Base-by-base conservation (phyloP, 345 rosid genomes). In the Passiflora organensis region DNA sequence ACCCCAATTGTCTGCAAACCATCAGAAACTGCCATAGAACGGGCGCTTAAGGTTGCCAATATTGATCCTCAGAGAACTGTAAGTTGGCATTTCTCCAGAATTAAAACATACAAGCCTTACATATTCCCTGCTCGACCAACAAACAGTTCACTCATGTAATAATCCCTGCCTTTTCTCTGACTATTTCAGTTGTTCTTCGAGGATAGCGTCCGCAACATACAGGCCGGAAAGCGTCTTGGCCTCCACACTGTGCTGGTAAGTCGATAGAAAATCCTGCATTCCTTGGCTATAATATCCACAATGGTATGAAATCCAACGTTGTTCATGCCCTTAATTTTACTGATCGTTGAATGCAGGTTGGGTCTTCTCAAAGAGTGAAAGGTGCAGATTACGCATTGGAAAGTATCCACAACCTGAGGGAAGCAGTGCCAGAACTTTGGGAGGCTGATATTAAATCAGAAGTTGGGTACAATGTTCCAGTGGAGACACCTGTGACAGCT, bases 1-100 rank as follows among this genome's bases (percentile, higher is more conserved):
- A 81, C 95, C 13, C 95, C 96, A 13, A 68, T 89, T 39, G 53
- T 82, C 42, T 85, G 95, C 78, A 85, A 89, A 58, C 95, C 96
- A 50, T 77, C 78, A 10, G 85, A 85, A 43, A 46, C 51, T 13
- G 81, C 91, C 66, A 80, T 89, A 0, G 78, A 75, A 23, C 56
- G 56, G 28, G 95, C 91, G 56, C 80, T 89, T 41, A 56, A 72
- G 54, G 71, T 85, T 1, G 95, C 95, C 23, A 80, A 80, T 48
- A 60, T 85, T 42, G 48, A 75, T 53, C 91, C 96, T 55, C 75
- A 75, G 59, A 78, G 82, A 72, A 89, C 96, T 20, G 95, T 88
- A 68, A 76, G 88, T 11, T 3, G 42, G 6, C 38, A 2, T 3
- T n/a, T 34, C 32, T 43, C 11, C 10, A 22, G 20, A 8, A 6